Conservation (phyloP, 768 basidiomycete species). For the Macrolepiota fuliginosa region DNA sequence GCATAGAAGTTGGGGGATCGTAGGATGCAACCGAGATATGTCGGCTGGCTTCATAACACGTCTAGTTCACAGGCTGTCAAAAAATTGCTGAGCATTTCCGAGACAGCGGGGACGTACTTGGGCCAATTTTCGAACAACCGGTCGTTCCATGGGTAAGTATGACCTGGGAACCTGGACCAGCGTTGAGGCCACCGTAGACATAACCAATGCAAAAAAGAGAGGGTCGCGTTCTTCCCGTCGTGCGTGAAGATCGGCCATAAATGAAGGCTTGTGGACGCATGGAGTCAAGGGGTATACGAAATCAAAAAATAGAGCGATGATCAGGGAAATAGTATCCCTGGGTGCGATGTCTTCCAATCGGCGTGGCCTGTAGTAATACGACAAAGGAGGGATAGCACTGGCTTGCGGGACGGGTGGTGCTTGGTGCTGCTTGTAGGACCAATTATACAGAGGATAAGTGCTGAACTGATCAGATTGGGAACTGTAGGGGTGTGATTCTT, state of each 20-base stretch:
- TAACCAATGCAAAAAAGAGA: slow-evolving; percentile 87
- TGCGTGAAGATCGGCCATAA: slow-evolving; percentile 84
- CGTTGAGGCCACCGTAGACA: slow-evolving; percentile 86
- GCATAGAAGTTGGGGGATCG: slow-evolving; percentile 80
- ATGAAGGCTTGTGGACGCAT: slow-evolving; percentile 87
- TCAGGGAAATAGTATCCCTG: slow-evolving; percentile 74
- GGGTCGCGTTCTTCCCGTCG: slow-evolving; percentile 84
- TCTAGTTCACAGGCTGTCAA: slow-evolving; percentile 32
- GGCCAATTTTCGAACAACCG: slow-evolving; percentile 81
- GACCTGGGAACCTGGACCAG: slow-evolving; percentile 86
- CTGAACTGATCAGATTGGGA: slow-evolving; percentile 52
- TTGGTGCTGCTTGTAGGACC: slow-evolving; percentile 70
- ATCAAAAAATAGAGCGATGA: slow-evolving; percentile 89
- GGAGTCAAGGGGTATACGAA: slow-evolving; percentile 92
- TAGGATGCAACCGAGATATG: slow-evolving; percentile 79
- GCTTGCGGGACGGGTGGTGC: slow-evolving; percentile 38
- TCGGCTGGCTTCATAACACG: slow-evolving; percentile 78
- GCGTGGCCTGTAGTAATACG: slow-evolving; percentile 71
- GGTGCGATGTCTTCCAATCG: slow-evolving; percentile 82
- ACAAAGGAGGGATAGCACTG: slow-evolving; percentile 59
- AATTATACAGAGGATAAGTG: slow-evolving; percentile 65
- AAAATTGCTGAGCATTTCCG: neutral
- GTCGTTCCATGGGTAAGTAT: slow-evolving; percentile 84
- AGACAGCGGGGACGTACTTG: slow-evolving; percentile 33
- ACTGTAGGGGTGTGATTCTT: slow-evolving; percentile 39